Percentiles rank a stretch among this genome's conserved stretches.
Evolutionary conservation across 805 yeast genomes (phyloP).

Genomic region (Candida insectorum): DNA sequence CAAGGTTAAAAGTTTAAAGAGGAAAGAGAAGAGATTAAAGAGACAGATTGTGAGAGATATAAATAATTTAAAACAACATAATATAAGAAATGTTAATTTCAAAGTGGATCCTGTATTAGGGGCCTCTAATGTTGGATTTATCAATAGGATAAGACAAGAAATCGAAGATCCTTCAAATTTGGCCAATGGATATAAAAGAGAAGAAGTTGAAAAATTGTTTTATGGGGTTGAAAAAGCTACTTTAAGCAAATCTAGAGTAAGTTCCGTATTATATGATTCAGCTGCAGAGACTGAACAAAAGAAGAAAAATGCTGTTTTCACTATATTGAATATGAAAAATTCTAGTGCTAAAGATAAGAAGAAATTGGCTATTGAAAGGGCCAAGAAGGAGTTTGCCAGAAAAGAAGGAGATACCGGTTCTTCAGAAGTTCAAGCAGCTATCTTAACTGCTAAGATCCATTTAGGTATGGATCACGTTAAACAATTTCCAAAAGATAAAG

Average conservation of each 20-base stretch:
- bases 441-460: conserved; percentile 76
- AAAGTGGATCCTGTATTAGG: conserved; percentile 85
- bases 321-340: conserved; percentile 74
- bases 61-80: conserved; percentile 38
- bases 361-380: conserved; percentile 58
- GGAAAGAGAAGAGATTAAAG: conserved; percentile 38
- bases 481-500: conserved; percentile 67
- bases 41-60: conserved; percentile 39
- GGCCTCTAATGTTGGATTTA: conserved; percentile 58
- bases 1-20: conserved; percentile 30
- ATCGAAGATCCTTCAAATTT: conserved; percentile 56
- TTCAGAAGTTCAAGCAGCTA: conserved; percentile 94
- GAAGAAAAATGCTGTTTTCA: conserved; percentile 64
- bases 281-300: conserved; percentile 39
- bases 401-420: conserved; percentile 91
- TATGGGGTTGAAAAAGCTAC: conserved; percentile 73
- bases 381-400: conserved; percentile 77
- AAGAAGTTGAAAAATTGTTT: conserved; percentile 71
- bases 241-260: conserved; percentile 30
- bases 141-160: conserved; percentile 63
- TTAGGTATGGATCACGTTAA: conserved; percentile 69
- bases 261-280: conserved; percentile 28
- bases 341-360: conserved; percentile 56
- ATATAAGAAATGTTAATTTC: conserved; percentile 27
- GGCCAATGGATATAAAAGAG: conserved; percentile 54